These are phyloP conservation scores for Talaromyces wortmannii DNA, from an alignment of 495 filamentous ascomycete genomes.

Conservation along the genomic window DNA sequence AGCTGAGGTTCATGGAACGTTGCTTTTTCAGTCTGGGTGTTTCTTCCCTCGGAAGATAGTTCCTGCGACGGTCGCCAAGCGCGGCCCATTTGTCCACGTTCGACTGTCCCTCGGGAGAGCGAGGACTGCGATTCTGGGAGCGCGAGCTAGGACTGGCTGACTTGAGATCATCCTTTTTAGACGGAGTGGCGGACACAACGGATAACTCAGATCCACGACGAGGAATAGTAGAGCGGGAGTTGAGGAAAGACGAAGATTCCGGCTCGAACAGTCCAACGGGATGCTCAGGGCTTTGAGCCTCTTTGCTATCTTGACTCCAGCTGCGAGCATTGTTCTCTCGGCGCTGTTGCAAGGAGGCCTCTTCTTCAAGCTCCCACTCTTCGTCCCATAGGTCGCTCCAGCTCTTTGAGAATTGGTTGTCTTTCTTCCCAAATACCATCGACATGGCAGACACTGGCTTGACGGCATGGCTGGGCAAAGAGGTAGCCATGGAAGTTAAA, in stretches of 20 bases:
- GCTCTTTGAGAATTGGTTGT: constrained; percentile 77
- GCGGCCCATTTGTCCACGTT: constrained; percentile 80
- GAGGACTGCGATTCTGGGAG: constrained; percentile 11
- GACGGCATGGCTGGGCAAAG: constrained; percentile 65
- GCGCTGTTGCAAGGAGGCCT: constrained; percentile 47
- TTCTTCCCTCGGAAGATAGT: constrained; percentile 43
- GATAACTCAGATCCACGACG: background rate
- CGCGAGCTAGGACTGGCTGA: background rate
- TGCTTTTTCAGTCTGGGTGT: constrained; percentile 32
- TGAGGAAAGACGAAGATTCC: constrained; percentile 44
- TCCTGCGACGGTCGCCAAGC: constrained; percentile 73
- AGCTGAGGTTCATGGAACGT: constrained; percentile 24
- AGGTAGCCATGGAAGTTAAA: constrained; percentile 62
- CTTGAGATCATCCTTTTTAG: background rate
- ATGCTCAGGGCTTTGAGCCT: constrained; percentile 20
- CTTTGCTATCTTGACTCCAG: constrained; percentile 71
- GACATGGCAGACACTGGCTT: constrained; percentile 62
- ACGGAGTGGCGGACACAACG: background rate
- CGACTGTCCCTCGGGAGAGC: constrained; percentile 44
- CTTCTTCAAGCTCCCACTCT: constrained; percentile 56
- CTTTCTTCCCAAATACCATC: constrained; percentile 67
- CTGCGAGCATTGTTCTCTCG: constrained; percentile 73
- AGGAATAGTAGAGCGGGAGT: constrained; percentile 16
- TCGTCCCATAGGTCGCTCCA: constrained; percentile 97
- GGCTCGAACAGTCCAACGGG: constrained; percentile 29